Percentiles rank a stretch among this genome's conserved stretches.
Evolutionary conservation across 495 filamentous ascomycete genomes (phyloP).

Genomic region (Penicillium crystallinum): DNA sequence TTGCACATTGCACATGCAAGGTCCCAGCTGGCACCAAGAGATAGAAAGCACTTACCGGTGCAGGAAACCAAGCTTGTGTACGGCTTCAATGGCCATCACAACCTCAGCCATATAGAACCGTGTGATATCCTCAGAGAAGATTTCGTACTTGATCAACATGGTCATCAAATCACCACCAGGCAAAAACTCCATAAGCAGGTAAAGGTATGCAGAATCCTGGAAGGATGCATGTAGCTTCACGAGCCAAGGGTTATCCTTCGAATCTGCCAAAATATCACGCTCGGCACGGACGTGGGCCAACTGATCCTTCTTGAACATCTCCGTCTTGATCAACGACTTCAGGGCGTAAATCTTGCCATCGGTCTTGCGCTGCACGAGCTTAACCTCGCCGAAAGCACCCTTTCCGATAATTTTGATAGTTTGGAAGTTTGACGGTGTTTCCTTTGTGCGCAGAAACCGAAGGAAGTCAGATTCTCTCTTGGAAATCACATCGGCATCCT

Average conservation of each 20-base stretch:
- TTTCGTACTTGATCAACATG: slow-evolving; percentile 99
- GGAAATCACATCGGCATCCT: slow-evolving; percentile 69
- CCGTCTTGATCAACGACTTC: slow-evolving; percentile 95
- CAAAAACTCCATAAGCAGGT: slow-evolving; percentile 99
- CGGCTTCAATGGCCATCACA: slow-evolving; percentile 92
- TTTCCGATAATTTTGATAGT: slow-evolving; percentile 98
- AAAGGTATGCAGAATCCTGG: slow-evolving; percentile 91
- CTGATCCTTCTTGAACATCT: slow-evolving; percentile 99
- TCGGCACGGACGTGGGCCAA: slow-evolving; percentile 97
- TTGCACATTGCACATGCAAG: background rate
- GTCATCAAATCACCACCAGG: slow-evolving; percentile 99
- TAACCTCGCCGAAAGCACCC: slow-evolving; percentile 97
- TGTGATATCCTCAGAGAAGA: slow-evolving; percentile 98
- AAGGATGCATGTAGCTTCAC: slow-evolving; percentile 98
- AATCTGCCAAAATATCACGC: slow-evolving; percentile 94
- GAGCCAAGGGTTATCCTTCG: slow-evolving; percentile 93
- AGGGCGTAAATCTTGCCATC: slow-evolving; percentile 97
- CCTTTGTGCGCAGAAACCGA: slow-evolving; percentile 88
- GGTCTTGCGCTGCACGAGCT: slow-evolving; percentile 90
- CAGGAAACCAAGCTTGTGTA: slow-evolving; percentile 96
- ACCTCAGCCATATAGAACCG: slow-evolving; percentile 99
- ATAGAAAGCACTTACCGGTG: slow-evolving; percentile 67
- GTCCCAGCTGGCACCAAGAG: background rate
- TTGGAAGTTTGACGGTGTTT: slow-evolving; percentile 85
- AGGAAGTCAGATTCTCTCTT: slow-evolving; percentile 86